Conservation (phyloP, 768 basidiomycete genomes). For the Dentipellis sp. region DNA sequence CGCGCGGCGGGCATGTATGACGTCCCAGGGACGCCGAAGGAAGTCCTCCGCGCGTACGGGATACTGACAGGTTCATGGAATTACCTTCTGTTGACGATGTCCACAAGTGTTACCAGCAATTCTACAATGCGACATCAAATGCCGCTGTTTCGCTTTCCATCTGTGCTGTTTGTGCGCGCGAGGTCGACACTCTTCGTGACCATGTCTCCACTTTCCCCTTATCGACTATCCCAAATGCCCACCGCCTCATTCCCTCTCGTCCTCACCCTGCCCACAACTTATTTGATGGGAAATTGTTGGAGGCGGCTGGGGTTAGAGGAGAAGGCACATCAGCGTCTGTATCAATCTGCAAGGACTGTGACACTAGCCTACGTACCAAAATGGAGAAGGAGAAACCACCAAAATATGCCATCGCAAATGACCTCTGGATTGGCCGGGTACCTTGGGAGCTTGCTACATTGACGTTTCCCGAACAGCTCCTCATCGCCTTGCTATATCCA, state of each 20-base stretch:
- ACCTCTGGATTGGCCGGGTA: constrained; percentile 28
- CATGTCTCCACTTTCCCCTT: neutral
- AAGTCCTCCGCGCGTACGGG: no score
- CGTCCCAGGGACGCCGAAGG: no score
- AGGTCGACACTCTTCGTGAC: neutral
- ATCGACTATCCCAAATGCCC: neutral
- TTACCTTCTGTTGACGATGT: neutral
- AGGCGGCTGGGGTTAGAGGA: neutral
- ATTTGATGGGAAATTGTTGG: neutral
- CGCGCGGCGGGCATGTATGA: no score
- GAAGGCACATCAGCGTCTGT: neutral
- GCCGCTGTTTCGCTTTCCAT: neutral
- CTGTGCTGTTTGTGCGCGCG: neutral
- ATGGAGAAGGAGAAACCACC: neutral
- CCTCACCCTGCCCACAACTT: neutral
- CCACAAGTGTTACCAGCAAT: neutral
- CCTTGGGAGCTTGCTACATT: constrained; percentile 22
- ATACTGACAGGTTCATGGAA: neutral
- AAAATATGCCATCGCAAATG: constrained; percentile 21
- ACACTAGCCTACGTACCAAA: neutral
- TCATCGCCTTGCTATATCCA: constrained; percentile 25
- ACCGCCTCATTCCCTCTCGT: neutral
- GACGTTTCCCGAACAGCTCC: constrained; percentile 28
- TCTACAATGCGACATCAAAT: neutral
- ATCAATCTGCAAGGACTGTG: neutral